Percentiles rank a stretch among this genome's conserved stretches.
These are phyloP conservation scores for Macrocybe sp. DNA, from an alignment of 1,284 basidiomycete genomes.

Conservation along the genomic window DNA sequence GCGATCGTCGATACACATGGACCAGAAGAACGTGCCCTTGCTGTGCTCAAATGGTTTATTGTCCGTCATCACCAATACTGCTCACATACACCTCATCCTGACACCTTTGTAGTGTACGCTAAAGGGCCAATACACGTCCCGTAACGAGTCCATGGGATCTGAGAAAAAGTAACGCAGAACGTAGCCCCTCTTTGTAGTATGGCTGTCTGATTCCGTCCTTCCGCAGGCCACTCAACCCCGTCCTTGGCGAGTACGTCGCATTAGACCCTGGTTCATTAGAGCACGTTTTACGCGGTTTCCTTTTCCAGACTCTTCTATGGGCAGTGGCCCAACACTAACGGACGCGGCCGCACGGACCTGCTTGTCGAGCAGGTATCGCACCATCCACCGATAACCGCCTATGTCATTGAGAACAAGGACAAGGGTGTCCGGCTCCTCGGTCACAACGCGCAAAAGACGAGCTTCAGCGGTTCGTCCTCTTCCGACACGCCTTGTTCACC, in stretches of 20 bases:
- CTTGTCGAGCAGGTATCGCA: conserved; percentile 98
- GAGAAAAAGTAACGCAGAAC: conserved; percentile 81
- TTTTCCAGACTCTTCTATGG: conserved; percentile 80
- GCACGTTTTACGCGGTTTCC: conserved; percentile 1
- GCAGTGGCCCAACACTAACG: conserved; percentile 77
- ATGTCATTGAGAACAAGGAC: conserved; percentile 78
- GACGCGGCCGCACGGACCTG: conserved; percentile 81
- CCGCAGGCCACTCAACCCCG: conserved; percentile 85
- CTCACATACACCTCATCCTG: background rate
- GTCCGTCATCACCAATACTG: conserved; percentile 34
- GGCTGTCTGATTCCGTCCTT: conserved; percentile 8
- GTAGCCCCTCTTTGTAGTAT: conserved; percentile 4
- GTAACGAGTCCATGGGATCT: conserved; percentile 90
- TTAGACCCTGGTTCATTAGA: background rate
- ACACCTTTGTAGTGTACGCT: conserved; percentile 62
- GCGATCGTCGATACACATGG: conserved; percentile 74
- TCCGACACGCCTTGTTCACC: background rate
- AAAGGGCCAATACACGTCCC: conserved; percentile 92
- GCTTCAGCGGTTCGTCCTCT: conserved; percentile 61
- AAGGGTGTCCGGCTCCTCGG: conserved; percentile 83
- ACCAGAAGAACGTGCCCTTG: conserved; percentile 67
- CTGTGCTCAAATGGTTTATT: conserved; percentile 90
- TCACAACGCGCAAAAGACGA: conserved; percentile 96
- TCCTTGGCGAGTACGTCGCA: conserved; percentile 82
- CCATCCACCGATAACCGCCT: conserved; percentile 87